A percentile compares a stretch with the other conserved stretches of the same genome.
Evolutionary conservation across 805 yeast genomes (phyloP).

Genomic region (Wickerhamiella azymoides): DNA sequence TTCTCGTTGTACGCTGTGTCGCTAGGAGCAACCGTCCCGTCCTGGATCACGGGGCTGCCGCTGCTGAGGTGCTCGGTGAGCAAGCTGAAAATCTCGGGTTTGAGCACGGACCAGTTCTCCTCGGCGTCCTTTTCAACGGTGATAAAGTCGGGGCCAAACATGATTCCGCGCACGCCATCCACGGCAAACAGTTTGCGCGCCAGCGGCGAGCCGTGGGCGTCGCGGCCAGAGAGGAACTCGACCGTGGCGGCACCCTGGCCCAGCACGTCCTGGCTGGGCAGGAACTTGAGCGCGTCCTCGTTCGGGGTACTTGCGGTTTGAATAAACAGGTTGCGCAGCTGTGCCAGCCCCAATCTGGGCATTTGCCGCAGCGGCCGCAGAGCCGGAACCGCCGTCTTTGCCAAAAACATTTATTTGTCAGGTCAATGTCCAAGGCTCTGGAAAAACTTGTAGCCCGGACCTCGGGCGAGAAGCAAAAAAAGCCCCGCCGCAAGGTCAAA

Average conservation of each 20-base stretch:
- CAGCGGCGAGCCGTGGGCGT: conserved; percentile 60
- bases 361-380: too few relatives aligned
- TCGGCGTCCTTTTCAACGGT: conserved; percentile 56
- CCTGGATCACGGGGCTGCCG: conserved; percentile 39
- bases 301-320: conserved; percentile 82
- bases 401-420: too few relatives aligned
- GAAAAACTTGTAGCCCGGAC: conserved; percentile 3
- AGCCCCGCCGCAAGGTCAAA: background rate
- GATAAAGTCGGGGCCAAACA: conserved; percentile 74
- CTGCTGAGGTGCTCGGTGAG: conserved; percentile 33
- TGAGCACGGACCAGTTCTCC: conserved; percentile 57
- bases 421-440: conserved; percentile 4
- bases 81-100: conserved; percentile 43
- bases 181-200: conserved; percentile 61
- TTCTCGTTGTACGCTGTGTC: conserved; percentile 43
- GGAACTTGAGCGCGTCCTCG: conserved; percentile 69
- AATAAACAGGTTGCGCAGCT: conserved; percentile 28
- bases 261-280: conserved; percentile 60
- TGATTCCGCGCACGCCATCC: conserved; percentile 61
- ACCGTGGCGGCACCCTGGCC: conserved; percentile 46
- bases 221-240: conserved; percentile 63
- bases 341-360: background rate
- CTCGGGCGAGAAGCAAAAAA: background rate
- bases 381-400: too few relatives aligned
- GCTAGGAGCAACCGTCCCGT: conserved; percentile 25